Conservation (phyloP, 768 basidiomycete genomes). For the Lyophyllum decastes region DNA sequence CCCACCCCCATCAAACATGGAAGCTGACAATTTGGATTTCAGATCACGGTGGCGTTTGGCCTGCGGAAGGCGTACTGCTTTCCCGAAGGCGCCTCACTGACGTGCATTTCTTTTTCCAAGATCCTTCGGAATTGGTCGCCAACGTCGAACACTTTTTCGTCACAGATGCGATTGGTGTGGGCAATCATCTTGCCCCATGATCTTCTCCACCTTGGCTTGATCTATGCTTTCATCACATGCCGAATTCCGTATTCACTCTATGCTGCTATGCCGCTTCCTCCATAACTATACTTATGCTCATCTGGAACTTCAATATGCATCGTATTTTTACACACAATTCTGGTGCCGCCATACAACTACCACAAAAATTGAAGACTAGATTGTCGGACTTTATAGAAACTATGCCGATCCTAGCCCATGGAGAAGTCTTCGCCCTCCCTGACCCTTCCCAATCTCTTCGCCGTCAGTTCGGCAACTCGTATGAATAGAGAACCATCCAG, state of each 20-base stretch:
- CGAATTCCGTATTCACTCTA: neutral
- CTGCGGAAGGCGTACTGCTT: neutral
- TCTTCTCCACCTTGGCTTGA: neutral
- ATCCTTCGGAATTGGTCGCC: neutral
- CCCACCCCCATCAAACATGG: neutral
- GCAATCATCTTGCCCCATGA: neutral
- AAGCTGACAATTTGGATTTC: neutral
- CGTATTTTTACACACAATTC: too few relatives aligned
- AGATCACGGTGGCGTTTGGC: neutral
- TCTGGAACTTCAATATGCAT: too few relatives aligned
- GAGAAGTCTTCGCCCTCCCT: constrained; percentile 25
- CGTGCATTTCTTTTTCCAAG: neutral
- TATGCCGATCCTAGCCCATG: constrained; percentile 16
- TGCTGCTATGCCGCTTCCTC: neutral
- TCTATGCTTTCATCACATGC: neutral
- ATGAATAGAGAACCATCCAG: constrained; percentile 53
- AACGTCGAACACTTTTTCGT: neutral
- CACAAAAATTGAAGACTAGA: neutral
- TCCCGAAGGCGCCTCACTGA: neutral
- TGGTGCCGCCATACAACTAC: too few relatives aligned
- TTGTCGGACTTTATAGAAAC: constrained; percentile 13
- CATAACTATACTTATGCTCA: neutral
- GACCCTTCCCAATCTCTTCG: constrained; percentile 9
- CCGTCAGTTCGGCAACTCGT: constrained; percentile 46
- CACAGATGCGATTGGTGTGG: neutral